A percentile compares a stretch with the other conserved stretches of the same genome.
These are phyloP conservation scores for Botrytis medusae DNA, from an alignment of 2,329 filamentous ascomycete genomes.

Conservation along the genomic window DNA sequence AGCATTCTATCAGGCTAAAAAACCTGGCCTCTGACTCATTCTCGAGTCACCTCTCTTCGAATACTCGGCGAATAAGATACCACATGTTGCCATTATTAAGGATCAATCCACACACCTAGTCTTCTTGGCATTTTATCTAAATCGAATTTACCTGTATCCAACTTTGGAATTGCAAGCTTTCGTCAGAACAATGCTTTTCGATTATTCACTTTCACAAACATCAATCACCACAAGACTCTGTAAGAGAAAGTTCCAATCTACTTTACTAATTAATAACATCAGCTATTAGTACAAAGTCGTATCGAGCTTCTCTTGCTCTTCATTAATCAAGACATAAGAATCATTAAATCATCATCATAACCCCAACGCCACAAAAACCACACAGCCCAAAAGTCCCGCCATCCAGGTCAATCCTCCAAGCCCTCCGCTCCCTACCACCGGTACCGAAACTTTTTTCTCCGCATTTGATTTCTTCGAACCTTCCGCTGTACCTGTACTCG, in stretches of 20 bases:
- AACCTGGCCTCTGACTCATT: background rate
- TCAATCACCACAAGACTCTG: background rate
- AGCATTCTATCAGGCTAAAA: background rate
- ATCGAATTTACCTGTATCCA: background rate
- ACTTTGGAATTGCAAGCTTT: background rate
- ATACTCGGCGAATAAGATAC: background rate
- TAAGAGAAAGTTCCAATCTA: rapidly evolving
- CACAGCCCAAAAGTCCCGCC: background rate
- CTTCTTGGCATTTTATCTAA: background rate
- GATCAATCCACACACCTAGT: background rate
- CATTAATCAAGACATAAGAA: background rate
- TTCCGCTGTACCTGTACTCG: background rate
- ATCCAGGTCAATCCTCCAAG: background rate
- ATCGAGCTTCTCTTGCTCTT: background rate
- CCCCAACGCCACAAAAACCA: background rate
- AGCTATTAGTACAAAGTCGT: background rate
- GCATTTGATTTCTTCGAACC: background rate
- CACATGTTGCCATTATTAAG: rapidly evolving
- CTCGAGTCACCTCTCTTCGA: too few species aligned
- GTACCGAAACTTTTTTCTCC: background rate
- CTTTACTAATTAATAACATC: too few species aligned
- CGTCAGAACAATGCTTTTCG: background rate
- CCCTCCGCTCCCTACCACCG: background rate
- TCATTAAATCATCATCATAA: background rate
- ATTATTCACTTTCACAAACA: background rate